Evolutionary conservation across 2,329 filamentous ascomycete genomes (phyloP).

Genomic region (Ceratocystis smalleyi): DNA sequence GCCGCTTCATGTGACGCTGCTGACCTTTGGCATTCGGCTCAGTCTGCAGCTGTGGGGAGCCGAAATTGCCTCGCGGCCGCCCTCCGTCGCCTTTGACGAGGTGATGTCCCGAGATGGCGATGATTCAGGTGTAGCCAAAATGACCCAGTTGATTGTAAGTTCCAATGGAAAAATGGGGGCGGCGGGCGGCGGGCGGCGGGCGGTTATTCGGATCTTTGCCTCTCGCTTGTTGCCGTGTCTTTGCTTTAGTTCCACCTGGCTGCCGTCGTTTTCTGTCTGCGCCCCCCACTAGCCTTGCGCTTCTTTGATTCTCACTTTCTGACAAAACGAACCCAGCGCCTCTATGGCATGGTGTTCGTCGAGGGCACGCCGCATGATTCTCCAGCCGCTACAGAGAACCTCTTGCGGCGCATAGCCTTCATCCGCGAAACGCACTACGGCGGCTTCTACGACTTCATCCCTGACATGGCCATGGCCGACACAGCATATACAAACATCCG

Average conservation of each 20-base stretch:
- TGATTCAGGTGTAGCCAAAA: conserved; percentile 39
- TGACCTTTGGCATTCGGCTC: not conserved
- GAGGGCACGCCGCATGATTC: conserved; percentile 47
- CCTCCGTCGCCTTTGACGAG: conserved; percentile 42
- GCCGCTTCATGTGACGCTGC: not conserved
- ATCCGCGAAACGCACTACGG: conserved; percentile 88
- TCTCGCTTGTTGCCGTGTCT: no score
- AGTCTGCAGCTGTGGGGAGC: conserved; percentile 22
- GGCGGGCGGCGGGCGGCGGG: no score
- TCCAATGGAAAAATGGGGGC: no score
- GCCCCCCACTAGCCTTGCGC: no score
- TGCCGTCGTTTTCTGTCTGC: no score
- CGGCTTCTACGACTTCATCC: conserved; percentile 64
- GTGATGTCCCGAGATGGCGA: conserved; percentile 39
- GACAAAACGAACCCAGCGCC: conserved; percentile 32
- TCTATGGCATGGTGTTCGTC: conserved; percentile 65
- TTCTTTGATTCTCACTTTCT: not conserved
- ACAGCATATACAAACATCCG: conserved; percentile 81
- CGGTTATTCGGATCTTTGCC: no score
- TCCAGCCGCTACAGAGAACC: conserved; percentile 54
- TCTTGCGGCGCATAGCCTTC: conserved; percentile 69
- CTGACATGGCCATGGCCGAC: conserved; percentile 74
- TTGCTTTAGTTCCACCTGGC: no score
- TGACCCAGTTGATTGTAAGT: conserved; percentile 50
- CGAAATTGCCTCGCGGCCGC: conserved; percentile 31